A percentile compares a stretch with the other conserved stretches of the same genome.
phyloP scores from a whole-genome alignment of 2,329 filamentous ascomycete genomes.

The Paraconiothyrium brasiliense region DNA sequence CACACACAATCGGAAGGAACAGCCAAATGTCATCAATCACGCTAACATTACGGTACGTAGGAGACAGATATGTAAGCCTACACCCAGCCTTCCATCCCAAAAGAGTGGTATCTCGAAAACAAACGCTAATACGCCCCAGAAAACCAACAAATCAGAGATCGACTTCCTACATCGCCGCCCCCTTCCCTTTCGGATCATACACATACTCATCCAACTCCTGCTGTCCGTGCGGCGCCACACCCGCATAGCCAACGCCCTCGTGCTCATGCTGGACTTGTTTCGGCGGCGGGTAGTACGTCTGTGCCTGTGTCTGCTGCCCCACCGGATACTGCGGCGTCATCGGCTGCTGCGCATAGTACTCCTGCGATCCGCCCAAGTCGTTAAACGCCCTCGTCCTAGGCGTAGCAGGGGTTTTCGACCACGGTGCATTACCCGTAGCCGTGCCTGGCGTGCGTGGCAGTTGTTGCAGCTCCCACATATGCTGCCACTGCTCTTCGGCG shows the following conservation, averaged over 20 bases:
- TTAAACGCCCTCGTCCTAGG: constrained; percentile 48
- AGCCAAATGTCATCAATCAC: neutral
- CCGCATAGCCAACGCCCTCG: constrained; percentile 19
- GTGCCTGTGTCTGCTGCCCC: neutral
- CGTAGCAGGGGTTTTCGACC: constrained; percentile 42
- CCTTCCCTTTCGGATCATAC: constrained; percentile 35
- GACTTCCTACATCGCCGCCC: constrained; percentile 16
- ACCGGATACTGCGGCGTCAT: neutral
- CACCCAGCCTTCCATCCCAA: constrained; percentile 1
- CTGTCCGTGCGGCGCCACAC: constrained; percentile 27
- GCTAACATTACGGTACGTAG: neutral
- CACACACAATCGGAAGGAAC: neutral
- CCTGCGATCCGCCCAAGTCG: constrained; percentile 26
- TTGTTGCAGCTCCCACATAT: constrained; percentile 54
- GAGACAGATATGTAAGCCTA: neutral
- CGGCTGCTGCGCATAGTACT: constrained; percentile 20
- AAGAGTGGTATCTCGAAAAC: constrained; percentile 16
- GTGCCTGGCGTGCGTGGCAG: constrained; percentile 47
- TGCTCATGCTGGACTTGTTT: neutral
- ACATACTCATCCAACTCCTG: constrained; percentile 33
- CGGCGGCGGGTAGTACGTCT: constrained; percentile 9
- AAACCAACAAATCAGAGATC: neutral
- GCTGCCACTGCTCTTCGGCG: constrained; percentile 52
- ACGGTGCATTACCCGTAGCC: constrained; percentile 19
- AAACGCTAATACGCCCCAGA: constrained; percentile 5